Conservation (phyloP, 2,329 filamentous ascomycete species). For the Hortaea werneckii region DNA sequence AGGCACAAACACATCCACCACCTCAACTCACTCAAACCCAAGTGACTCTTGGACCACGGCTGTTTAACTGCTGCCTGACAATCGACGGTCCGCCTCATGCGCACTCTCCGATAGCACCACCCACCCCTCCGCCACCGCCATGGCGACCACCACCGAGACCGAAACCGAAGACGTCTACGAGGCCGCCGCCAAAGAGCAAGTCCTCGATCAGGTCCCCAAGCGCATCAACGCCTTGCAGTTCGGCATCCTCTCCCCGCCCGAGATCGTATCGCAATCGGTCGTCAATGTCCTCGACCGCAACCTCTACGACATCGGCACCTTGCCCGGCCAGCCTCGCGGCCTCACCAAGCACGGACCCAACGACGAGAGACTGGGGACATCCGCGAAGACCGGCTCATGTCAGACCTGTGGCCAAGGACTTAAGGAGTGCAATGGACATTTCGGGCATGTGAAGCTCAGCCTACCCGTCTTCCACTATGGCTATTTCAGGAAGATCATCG, state of each 20-base stretch:
- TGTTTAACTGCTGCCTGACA: too few relatives aligned
- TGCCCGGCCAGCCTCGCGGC: slow-evolving; percentile 47
- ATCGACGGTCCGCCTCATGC: too few relatives aligned
- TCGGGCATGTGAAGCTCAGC: slow-evolving; percentile 83
- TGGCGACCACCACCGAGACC: background rate
- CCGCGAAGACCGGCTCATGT: slow-evolving; percentile 70
- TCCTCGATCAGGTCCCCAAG: slow-evolving; percentile 79
- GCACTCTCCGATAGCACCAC: background rate
- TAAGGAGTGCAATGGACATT: slow-evolving; percentile 85
- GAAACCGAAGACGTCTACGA: background rate
- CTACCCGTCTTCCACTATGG: slow-evolving; percentile 92
- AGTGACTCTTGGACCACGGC: too few relatives aligned
- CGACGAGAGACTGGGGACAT: slow-evolving; percentile 79
- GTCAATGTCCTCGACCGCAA: slow-evolving; percentile 89
- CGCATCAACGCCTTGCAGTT: slow-evolving; percentile 90
- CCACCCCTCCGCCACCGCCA: background rate
- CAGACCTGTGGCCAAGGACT: slow-evolving; percentile 73
- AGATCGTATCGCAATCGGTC: slow-evolving; percentile 91
- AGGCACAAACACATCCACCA: background rate
- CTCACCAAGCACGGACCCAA: slow-evolving; percentile 76
- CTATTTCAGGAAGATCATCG: slow-evolving; percentile 87
- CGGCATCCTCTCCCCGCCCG: slow-evolving; percentile 75
- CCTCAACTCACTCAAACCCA: background rate
- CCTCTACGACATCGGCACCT: slow-evolving; percentile 66
- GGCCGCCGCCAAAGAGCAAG: slow-evolving; percentile 60